Base-by-base conservation (phyloP, 2,329 filamentous ascomycete genomes). In the Ophiostoma pallidulum region DNA sequence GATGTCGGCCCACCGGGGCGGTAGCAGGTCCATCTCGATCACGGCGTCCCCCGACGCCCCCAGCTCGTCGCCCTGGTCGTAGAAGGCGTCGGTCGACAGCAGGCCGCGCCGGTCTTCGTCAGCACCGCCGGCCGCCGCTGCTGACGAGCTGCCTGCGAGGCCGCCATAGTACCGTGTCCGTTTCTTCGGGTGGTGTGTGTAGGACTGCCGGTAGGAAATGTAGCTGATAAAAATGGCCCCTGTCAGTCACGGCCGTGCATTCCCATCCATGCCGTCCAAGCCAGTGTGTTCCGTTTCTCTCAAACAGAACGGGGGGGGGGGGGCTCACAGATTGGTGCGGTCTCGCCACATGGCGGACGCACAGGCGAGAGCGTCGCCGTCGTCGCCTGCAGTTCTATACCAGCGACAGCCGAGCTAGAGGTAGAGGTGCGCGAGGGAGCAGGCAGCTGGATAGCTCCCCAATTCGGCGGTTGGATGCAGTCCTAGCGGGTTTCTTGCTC, bases 131-230 rank as follows among this genome's bases (percentile, higher is more conserved):
- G 57, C 70, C 63, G 58, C 72, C 66, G 48, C 76, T 66, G 48
- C 71, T 58, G 43, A 59, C 19, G 60, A 57, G 52, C 63, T 60
- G 58, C 48, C 47, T 14, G 42, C 22, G 32, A 50, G 49, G 12
- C 52, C 66, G 51, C 74, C 70, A 69, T 84, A 50, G 50, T 51
- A 85, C 59, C 82, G 82, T 56, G 81, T 80, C 68, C 89, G 88
- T 69, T 94, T 90, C 52, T 82, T 78, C 46, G 92, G 92, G 64
- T 96, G 90, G 67, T 97, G 92, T 59, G 89, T 81, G 69, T 96
- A 97, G 60, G 91, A 97, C 72, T 98, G 92, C 61, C 92, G 90
- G 75, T 97, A 98, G 67, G 92, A 97, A 65, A 98, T 92, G 67
- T 94, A 98, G 64, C 91, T 95, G 62, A 8, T 10, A 28, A 10